Base-by-base conservation (phyloP, 306 rosid genomes). In the Fagus crenata region DNA sequence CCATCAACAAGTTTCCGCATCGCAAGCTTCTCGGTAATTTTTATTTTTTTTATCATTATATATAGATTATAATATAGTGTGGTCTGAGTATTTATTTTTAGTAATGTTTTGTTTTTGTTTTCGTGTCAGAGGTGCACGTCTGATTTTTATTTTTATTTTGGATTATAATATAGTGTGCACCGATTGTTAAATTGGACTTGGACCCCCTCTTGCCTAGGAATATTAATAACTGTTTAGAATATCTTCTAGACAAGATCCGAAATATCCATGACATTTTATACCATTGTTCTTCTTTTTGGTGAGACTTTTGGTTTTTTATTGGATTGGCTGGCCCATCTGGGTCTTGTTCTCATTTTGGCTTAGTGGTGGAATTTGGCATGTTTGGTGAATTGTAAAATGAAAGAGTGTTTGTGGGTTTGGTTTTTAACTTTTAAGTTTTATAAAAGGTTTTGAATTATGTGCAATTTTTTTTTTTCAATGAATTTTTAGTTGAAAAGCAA, bases 21-120 rank as follows among this genome's bases (percentile, higher is more conserved):
- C 97, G 99, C 49, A 95, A 87, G 71, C 97, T 95, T 71, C 89
- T 87, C 67, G 87, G 86, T 77, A 12, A 58, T 35, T 18, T 58
- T 58, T 5, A 28, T 58, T 58, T 35, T 11, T 3, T 4, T 1
- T 58, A 31, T 1, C 11, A 6, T 6, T 55, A 1, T 1, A 1
- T 6, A 4, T 18, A 3, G 2, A 9, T 28, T 6, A 31, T 33
- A 15, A 32, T 60, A 12, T 0, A 7, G 12, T 43, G 1, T 1
- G 9, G 46, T 41, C 9, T 7, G 9, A 8, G 49, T 2, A 43
- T 46, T 46, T 46, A 6, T 12, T 0, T 13, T 33, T 33, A 18
- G 35, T 33, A 46, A 46, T 2, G 8, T 46, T 3, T 42, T 42
- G 6, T 61, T 49, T 14, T 64, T 39, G 73, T 54, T 72, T 28